Evolutionary conservation across 805 yeast species (phyloP), one percentile per base, ranked within the genome.

Genomic region (Kluyveromyces aestuarii): DNA sequence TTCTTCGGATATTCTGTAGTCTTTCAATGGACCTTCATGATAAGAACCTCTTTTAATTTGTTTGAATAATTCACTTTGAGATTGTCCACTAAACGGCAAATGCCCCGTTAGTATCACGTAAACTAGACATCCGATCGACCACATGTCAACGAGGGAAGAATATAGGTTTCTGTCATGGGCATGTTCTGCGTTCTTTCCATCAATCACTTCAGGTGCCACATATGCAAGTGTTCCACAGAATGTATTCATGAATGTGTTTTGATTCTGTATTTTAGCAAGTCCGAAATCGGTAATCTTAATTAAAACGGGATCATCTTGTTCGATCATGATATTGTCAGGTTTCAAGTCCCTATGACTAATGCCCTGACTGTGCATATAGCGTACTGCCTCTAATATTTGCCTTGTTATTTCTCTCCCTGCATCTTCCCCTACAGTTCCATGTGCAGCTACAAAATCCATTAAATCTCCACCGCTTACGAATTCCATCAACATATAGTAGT

Each of bases 241-340:
- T 0, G 99, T 91, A 63, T 88, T 90, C 85, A 93, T 83, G 53
- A 85, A 81, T 1, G 96, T 80, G 9, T 89, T 84, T 47, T 81
- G 81, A 50, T 84, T 93, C 53, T 89, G 81, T 27, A 88, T 81
- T 66, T 93, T 93, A 0, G 99, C 99, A 41, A 93, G 72, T 0
- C 99, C 99, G 69, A 93, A 93, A 68, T 93, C 99, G 2, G 97
- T 87, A 38, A 93, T 86, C 62, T 93, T 93, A n/a, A 93, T 83
- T 16, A 80, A 64, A 5, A 90, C 93, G 0, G 97, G 98, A 60
- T 87, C 93, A 61, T 88, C 95, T 60, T 82, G 85, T 58, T 87
- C 88, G 48, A 93, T 88, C 49, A 93, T 71, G 11, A 93, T 87
- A 66, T 93, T 93, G 64, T 93, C 99, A 0, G 99, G 99, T 63